Evolutionary conservation across 345 rosid genomes (phyloP).

Genomic region (Gossypium longicalyx): DNA sequence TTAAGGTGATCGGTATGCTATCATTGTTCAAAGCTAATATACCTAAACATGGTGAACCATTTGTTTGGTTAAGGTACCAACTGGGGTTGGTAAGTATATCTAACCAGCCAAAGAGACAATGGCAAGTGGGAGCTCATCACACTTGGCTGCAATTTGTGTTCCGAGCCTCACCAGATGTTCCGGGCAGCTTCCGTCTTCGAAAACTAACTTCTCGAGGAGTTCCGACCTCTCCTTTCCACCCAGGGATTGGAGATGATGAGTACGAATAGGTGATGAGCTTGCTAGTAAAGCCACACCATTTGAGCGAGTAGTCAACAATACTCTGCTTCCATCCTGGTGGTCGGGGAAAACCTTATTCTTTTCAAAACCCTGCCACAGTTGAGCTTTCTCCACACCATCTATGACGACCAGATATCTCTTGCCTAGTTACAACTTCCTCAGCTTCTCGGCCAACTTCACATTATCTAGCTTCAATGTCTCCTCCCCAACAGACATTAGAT

Average conservation of each 20-base stretch:
- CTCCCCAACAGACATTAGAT: not conserved
- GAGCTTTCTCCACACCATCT: not conserved
- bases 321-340: not conserved
- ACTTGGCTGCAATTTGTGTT: slow-evolving; percentile 4
- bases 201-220: not conserved
- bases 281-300: not conserved
- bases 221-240: not conserved
- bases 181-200: not conserved
- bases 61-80: not conserved
- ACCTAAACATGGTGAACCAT: not conserved
- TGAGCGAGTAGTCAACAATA: not conserved
- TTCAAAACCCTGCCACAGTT: not conserved
- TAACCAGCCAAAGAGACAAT: not conserved
- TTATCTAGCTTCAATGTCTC: not conserved
- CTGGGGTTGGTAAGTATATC: not conserved
- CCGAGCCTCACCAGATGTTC: not conserved
- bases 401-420: slow-evolving; percentile 4
- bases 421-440: not conserved
- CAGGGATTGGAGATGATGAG: not conserved
- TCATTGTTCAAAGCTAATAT: not conserved
- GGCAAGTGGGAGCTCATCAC: slow-evolving; percentile 8
- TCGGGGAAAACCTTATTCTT: not conserved
- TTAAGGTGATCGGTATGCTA: not conserved
- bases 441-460: not conserved
- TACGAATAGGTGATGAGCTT: not conserved